Conservation (phyloP, 176 grass and related monocot species). For the Zoysia japonica region DNA sequence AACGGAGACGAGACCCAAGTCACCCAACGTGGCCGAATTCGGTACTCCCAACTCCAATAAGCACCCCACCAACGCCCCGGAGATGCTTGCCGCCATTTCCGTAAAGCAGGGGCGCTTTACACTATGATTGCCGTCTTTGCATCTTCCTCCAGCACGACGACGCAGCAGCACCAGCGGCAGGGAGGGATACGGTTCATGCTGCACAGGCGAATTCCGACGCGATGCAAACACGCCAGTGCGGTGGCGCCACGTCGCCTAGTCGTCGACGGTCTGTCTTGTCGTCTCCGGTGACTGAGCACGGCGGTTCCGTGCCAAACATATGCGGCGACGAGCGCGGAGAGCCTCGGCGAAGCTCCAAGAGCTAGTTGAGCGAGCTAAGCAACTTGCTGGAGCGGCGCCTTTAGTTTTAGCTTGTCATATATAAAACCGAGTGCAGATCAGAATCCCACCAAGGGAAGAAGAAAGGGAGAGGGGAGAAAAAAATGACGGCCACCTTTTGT, state of each 20-base stretch:
- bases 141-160: slow-evolving; percentile 32
- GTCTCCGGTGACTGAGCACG: slow-evolving; percentile 12
- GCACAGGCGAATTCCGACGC: slow-evolving; percentile 1
- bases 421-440: slow-evolving; percentile 23
- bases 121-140: slow-evolving; percentile 58
- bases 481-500: slow-evolving; percentile 20
- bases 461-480: background rate
- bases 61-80: background rate
- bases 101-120: slow-evolving; percentile 54
- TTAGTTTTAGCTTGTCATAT: background rate
- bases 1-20: background rate
- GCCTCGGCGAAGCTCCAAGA: slow-evolving; percentile 16
- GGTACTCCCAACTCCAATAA: slow-evolving; percentile 26
- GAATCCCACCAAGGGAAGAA: slow-evolving; percentile 36
- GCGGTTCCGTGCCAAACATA: background rate
- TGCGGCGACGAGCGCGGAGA: background rate
- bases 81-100: slow-evolving; percentile 49
- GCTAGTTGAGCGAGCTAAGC: slow-evolving; percentile 21
- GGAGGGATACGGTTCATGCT: slow-evolving; percentile 37
- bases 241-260: background rate
- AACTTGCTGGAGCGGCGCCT: slow-evolving; percentile 16
- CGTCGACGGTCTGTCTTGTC: background rate
- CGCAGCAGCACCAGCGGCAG: background rate
- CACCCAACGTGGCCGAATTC: slow-evolving; percentile 38
- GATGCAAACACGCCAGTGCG: background rate